Evolutionary conservation across 2,329 filamentous ascomycete genomes (phyloP).

Genomic region (Seiridium cupressi): DNA sequence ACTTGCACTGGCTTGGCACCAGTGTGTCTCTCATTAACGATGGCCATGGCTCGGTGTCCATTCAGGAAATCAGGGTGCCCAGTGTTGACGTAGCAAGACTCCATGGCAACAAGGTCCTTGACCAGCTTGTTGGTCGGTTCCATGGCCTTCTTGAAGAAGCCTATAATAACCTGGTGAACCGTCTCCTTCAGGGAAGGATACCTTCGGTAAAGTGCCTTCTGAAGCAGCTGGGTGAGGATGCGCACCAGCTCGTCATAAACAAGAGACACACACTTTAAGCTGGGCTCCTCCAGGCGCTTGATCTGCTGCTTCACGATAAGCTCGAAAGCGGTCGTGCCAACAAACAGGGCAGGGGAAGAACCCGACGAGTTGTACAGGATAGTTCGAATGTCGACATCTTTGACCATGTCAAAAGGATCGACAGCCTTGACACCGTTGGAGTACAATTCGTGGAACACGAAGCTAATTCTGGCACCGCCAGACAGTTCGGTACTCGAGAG

Average conservation of each 20-base stretch:
- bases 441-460: slow-evolving; percentile 98
- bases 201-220: slow-evolving; percentile 85
- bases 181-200: slow-evolving; percentile 97
- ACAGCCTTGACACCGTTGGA: slow-evolving; percentile 96
- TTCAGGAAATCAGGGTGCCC: slow-evolving; percentile 97
- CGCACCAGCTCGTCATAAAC: slow-evolving; percentile 97
- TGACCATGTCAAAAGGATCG: slow-evolving; percentile 95
- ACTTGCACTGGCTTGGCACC: slow-evolving; percentile 85
- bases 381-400: slow-evolving; percentile 95
- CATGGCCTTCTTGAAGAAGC: slow-evolving; percentile 98
- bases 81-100: slow-evolving; percentile 96
- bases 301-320: slow-evolving; percentile 99
- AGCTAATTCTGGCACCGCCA: slow-evolving; percentile 95
- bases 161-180: slow-evolving; percentile 87
- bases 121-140: slow-evolving; percentile 98
- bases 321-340: slow-evolving; percentile 97
- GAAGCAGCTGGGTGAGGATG: slow-evolving; percentile 85
- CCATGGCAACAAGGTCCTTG: slow-evolving; percentile 89
- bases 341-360: slow-evolving; percentile 92
- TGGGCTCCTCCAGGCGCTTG: slow-evolving; percentile 92
- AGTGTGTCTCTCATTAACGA: slow-evolving; percentile 90
- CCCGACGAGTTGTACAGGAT: slow-evolving; percentile 99
- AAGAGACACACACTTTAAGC: slow-evolving; percentile 93
- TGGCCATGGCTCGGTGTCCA: slow-evolving; percentile 95
- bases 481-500: slow-evolving; percentile 92